phyloP scores from a whole-genome alignment of 78 protist genomes.

The Creolimax fragrantissima region DNA sequence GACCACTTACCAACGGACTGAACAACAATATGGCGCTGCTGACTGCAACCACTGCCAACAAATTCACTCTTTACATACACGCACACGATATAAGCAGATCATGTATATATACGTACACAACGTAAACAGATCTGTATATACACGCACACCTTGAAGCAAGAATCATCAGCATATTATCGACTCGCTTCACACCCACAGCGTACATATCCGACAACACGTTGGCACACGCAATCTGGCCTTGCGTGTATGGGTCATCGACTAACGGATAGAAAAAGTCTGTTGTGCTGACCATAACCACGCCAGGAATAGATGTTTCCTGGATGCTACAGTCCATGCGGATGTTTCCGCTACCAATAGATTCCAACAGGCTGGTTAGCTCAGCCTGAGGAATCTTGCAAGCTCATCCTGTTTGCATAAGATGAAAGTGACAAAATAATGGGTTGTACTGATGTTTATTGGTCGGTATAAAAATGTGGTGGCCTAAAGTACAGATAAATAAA shows the following conservation, averaged over 20 bases:
- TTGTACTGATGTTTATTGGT: too few species aligned
- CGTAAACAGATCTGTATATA: too few species aligned
- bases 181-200: conserved; percentile 66
- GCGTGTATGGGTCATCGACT: conserved; percentile 76
- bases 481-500: too few species aligned
- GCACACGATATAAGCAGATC: neutral
- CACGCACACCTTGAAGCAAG: conserved; percentile 35
- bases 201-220: conserved; percentile 78
- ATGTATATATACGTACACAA: neutral
- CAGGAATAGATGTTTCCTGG: conserved; percentile 20
- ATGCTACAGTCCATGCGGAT: conserved; percentile 24
- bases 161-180: conserved; percentile 79
- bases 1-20: too few species aligned
- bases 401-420: neutral
- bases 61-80: too few species aligned
- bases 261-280: conserved; percentile 85
- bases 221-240: conserved; percentile 78
- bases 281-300: conserved; percentile 29
- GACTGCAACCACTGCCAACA: too few species aligned
- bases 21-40: too few species aligned
- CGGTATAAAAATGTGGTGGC: too few species aligned
- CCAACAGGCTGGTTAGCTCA: conserved; percentile 9
- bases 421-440: neutral
- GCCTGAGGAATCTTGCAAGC: conserved; percentile 25
- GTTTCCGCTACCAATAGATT: neutral